Conservation (phyloP, 2,329 filamentous ascomycete genomes). For the Coniochaeta sp. region DNA sequence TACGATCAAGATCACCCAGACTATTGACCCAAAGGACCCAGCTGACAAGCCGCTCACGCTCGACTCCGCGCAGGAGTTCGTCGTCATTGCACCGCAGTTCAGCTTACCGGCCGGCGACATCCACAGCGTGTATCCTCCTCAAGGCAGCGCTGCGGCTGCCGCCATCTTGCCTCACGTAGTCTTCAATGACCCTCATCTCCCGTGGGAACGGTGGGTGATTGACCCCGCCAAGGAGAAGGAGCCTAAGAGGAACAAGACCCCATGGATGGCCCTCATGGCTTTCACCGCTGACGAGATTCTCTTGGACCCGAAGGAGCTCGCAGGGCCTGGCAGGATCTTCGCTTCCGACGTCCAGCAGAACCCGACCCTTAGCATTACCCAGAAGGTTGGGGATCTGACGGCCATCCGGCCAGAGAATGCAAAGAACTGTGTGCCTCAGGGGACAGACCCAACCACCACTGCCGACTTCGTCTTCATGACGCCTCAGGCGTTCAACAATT, state of each 20-base stretch:
- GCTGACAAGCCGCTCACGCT: too few species aligned
- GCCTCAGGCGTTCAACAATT: not conserved
- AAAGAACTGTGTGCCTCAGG: too few species aligned
- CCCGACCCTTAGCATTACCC: not conserved
- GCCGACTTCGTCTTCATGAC: not conserved
- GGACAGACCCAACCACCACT: not conserved
- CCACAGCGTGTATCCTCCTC: conserved; percentile 30
- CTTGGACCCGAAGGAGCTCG: conserved; percentile 7
- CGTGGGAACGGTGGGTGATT: conserved; percentile 28
- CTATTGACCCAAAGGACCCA: too few species aligned
- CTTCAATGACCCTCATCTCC: conserved; percentile 32
- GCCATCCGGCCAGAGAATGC: not conserved
- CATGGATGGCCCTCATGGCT: conserved; percentile 31
- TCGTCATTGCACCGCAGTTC: conserved; percentile 28
- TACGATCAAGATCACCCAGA: too few species aligned
- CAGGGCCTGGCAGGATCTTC: not conserved
- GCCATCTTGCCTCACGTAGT: conserved; percentile 34
- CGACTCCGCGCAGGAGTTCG: conserved; percentile 14
- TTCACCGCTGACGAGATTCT: conserved; percentile 24
- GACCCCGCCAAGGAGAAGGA: conserved; percentile 8
- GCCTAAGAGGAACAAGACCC: conserved; percentile 17
- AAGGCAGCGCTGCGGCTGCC: conserved; percentile 24
- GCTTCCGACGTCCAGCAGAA: too few species aligned
- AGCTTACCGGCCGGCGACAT: conserved; percentile 21
- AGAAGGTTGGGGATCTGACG: not conserved